A percentile compares a stretch with the other conserved stretches of the same genome.
Conservation (phyloP, 2,329 filamentous ascomycete species). For the Pseudogymnoascus sp. region DNA sequence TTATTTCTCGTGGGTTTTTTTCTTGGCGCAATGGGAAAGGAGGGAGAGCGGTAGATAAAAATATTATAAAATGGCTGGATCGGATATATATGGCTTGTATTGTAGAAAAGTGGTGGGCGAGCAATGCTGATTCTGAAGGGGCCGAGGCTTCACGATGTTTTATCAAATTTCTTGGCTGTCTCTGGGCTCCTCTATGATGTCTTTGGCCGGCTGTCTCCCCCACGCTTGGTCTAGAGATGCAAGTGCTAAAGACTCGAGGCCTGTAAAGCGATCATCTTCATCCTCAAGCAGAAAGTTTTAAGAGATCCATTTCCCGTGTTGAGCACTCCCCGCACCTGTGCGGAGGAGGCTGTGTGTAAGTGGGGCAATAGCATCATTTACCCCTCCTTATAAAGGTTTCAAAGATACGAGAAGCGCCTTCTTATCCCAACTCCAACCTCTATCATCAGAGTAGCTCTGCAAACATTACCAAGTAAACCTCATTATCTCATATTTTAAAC, state of each 20-base stretch:
- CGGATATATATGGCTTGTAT: not conserved
- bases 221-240: not conserved
- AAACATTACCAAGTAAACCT: not conserved
- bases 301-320: not conserved
- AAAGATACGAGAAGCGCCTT: not conserved
- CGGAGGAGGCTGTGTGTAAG: not conserved
- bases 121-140: not conserved
- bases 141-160: not conserved
- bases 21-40: not conserved
- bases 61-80: constrained; percentile 8
- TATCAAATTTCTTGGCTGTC: not conserved
- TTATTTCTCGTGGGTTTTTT: not conserved
- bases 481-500: not conserved
- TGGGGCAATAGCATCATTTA: not conserved
- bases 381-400: not conserved
- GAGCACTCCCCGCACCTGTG: not conserved
- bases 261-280: not conserved
- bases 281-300: not conserved
- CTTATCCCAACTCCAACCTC: not conserved
- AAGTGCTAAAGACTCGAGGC: not conserved
- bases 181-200: not conserved
- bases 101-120: not conserved
- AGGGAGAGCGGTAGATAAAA: constrained; percentile 1
- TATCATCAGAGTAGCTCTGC: not conserved
- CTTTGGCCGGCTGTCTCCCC: not conserved